Base-by-base conservation (phyloP, 176 grass and related monocot genomes). In the Oryza nivara region DNA sequence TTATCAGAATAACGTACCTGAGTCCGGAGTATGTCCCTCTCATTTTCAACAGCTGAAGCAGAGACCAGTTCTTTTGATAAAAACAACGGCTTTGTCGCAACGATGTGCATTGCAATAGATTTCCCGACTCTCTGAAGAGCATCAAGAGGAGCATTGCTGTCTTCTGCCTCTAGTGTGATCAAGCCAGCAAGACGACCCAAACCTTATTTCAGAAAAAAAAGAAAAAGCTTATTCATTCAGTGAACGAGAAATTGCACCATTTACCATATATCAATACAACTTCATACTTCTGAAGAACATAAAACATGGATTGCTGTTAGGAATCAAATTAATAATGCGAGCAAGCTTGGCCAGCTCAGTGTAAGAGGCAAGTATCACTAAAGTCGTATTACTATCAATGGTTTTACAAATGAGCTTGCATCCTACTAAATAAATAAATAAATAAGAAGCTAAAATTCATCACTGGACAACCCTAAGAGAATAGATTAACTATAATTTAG, bases 81-180 rank as follows among this genome's bases (percentile, higher is more conserved):
- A 61, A 95, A 98, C 60, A 98, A 92, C 45, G 96, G 96, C 83
- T 91, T 98, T 34, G 81, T 65, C 20, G 93, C 93, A 85, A 98
- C 96, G 64, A 98, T 92, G 68, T 98, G 96, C 96, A 98, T 98
- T 22, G 96, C 96, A 34, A 96, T 77, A 76, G 93, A 92, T 8
- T 83, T 87, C 23, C 93, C 96, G 76, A 95, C 83, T 60, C 51
- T 56, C 45, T 88, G 86, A 65, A 99, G 83, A 67, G 88, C 80
- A 83, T 94, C 96, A 85, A 96, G 84, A 25, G 82, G 82, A 85
- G 86, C 81, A 83, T 72, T 92, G 63, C 61, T 88, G 89, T 96
- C 89, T 86, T 99, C 89, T 67, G 87, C 83, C 85, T 94, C 93
- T 76, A 99, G 84, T 54, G 96, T 89, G 72, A 99, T 60, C 67